Conservation (phyloP, 2,329 filamentous ascomycete genomes). For the Blastomyces parvus region DNA sequence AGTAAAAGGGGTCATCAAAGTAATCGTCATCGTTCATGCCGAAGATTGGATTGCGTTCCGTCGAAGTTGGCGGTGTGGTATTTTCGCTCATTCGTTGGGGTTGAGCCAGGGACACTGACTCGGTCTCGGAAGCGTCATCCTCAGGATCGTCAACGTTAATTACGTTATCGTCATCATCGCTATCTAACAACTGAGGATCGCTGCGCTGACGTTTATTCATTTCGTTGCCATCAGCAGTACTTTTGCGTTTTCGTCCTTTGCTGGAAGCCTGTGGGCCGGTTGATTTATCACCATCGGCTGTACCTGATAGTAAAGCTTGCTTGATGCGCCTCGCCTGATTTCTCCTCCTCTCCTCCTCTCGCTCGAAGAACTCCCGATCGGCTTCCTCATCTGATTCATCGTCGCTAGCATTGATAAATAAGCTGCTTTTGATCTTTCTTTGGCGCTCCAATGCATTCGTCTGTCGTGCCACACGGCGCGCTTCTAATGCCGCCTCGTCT, state of each 20-base stretch:
- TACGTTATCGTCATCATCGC: no score
- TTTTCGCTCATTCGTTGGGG: constrained; percentile 1
- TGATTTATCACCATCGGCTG: constrained; percentile 15
- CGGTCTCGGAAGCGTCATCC: constrained; percentile 12
- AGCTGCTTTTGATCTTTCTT: constrained; percentile 69
- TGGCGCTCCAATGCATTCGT: constrained; percentile 67
- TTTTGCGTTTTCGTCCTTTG: constrained; percentile 11
- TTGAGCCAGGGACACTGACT: constrained; percentile 1
- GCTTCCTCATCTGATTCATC: constrained; percentile 78
- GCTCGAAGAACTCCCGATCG: constrained; percentile 64
- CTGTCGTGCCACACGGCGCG: constrained; percentile 52
- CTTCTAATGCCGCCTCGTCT: constrained; percentile 51
- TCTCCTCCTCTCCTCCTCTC: constrained; percentile 59
- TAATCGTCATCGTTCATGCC: constrained; percentile 22
- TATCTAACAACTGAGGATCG: constrained; percentile 5
- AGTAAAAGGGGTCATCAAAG: constrained; percentile 7
- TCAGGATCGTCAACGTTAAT: no score
- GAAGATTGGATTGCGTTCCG: constrained; percentile 23
- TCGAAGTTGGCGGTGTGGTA: constrained; percentile 21
- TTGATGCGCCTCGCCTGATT: constrained; percentile 44
- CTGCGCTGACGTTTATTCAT: constrained; percentile 10
- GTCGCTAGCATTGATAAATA: constrained; percentile 74
- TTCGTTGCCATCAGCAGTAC: constrained; percentile 2
- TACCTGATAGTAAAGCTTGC: constrained; percentile 38
- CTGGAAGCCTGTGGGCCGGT: constrained; percentile 16